A percentile compares a stretch with the other conserved stretches of the same genome.
phyloP scores from a whole-genome alignment of 2,329 filamentous ascomycete genomes.

The Fusarium sp. region DNA sequence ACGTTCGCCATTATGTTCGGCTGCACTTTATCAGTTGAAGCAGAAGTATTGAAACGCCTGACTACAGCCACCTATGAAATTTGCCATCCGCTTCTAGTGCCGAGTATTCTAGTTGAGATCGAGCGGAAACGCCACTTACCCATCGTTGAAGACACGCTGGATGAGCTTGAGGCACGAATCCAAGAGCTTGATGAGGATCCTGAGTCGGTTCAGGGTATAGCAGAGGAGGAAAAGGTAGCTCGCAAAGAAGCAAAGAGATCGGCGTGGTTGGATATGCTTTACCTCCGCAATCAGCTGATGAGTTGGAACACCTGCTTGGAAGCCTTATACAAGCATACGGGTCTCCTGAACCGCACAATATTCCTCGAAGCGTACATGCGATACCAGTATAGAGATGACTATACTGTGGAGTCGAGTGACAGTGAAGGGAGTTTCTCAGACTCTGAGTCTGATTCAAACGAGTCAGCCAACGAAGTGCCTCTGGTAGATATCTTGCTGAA shows the following conservation, averaged over 20 bases:
- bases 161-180: background rate
- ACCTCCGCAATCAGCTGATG: slow-evolving; percentile 7
- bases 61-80: background rate
- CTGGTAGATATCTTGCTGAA: background rate
- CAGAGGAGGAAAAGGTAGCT: background rate
- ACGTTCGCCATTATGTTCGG: slow-evolving; percentile 22
- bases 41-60: slow-evolving; percentile 1
- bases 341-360: background rate
- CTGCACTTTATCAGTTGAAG: slow-evolving; percentile 3
- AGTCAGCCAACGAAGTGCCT: background rate
- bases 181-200: background rate
- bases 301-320: slow-evolving; percentile 5
- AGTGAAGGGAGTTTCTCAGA: background rate
- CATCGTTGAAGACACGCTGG: background rate
- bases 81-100: slow-evolving; percentile 9
- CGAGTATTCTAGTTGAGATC: slow-evolving; percentile 1
- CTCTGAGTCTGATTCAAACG: background rate
- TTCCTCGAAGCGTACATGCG: background rate
- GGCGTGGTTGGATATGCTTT: slow-evolving; percentile 8
- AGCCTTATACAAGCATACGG: background rate
- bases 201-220: background rate
- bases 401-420: background rate
- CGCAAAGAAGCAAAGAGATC: background rate
- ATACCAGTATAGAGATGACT: background rate
- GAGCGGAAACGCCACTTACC: slow-evolving; percentile 9